Percentiles rank a stretch among this genome's conserved stretches.
phyloP scores from a whole-genome alignment of 306 rosid genomes.

The Lagenaria siceraria region DNA sequence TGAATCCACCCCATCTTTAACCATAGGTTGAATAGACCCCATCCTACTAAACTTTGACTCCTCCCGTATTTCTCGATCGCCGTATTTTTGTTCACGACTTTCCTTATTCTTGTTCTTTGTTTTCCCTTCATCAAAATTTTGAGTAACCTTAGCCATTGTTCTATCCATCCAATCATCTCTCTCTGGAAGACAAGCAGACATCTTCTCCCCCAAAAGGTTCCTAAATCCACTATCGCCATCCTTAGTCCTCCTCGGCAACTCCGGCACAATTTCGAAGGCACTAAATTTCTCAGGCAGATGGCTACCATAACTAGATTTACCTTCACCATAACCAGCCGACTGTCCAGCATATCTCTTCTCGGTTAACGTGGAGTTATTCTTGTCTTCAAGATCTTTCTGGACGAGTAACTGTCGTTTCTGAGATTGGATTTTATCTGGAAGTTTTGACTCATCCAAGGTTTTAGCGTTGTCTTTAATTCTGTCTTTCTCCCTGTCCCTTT shows the following conservation, averaged over 20 bases:
- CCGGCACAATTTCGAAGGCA: background rate
- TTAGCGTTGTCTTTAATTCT: constrained; percentile 33
- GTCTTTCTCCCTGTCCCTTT: constrained; percentile 46
- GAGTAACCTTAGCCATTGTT: constrained; percentile 35
- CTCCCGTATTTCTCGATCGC: background rate
- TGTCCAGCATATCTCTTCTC: constrained; percentile 28
- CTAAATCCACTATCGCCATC: background rate
- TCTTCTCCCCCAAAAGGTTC: constrained; percentile 36
- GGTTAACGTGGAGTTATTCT: constrained; percentile 20
- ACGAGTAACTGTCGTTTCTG: constrained; percentile 24
- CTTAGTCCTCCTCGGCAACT: background rate
- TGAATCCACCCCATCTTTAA: background rate
- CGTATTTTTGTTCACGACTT: background rate
- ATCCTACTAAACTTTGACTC: background rate
- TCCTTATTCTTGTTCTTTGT: constrained; percentile 34
- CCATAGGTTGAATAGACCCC: background rate
- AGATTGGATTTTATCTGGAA: constrained; percentile 27
- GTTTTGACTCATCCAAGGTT: constrained; percentile 40
- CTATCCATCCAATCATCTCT: constrained; percentile 44
- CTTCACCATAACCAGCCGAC: background rate
- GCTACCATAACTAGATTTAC: background rate
- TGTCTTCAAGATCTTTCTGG: constrained; percentile 36
- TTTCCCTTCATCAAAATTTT: constrained; percentile 19
- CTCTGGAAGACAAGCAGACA: constrained; percentile 21
- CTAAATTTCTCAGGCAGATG: background rate